A percentile compares a stretch with the other conserved stretches of the same genome.
These are phyloP conservation scores for Guyanaporus albipodus DNA, from an alignment of 768 basidiomycete genomes.

Conservation along the genomic window DNA sequence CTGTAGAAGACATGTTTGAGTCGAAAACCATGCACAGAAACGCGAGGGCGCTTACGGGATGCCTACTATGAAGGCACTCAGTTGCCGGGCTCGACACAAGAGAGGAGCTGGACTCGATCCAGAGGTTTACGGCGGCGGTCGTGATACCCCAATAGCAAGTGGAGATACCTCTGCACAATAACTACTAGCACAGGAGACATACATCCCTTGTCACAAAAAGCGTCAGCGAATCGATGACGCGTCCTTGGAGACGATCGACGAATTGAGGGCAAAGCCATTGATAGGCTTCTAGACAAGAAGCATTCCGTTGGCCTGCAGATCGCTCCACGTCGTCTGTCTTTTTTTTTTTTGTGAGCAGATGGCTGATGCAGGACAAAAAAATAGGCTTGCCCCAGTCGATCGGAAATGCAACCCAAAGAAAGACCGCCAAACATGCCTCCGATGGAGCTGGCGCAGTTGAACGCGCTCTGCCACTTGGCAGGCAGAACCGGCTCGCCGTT, in stretches of 20 bases:
- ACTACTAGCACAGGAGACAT: constrained; percentile 20
- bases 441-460: constrained; percentile 22
- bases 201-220: constrained; percentile 17
- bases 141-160: constrained; percentile 24
- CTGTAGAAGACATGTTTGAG: constrained; percentile 1
- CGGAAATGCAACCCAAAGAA: constrained; percentile 21
- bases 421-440: constrained; percentile 28
- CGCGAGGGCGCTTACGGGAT: constrained; percentile 17
- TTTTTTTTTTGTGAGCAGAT: not conserved
- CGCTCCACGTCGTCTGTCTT: constrained; percentile 23
- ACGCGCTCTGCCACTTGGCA: constrained; percentile 29
- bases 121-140: constrained; percentile 24
- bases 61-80: constrained; percentile 16
- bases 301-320: constrained; percentile 22
- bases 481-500: constrained; percentile 11
- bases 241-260: not conserved
- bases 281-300: constrained; percentile 24
- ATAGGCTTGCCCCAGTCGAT: constrained; percentile 15
- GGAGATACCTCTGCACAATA: constrained; percentile 30
- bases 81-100: not conserved
- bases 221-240: not conserved
- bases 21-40: not conserved
- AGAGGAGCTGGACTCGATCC: constrained; percentile 14
- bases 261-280: constrained; percentile 26
- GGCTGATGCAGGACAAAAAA: not conserved